These are phyloP conservation scores for Rhynchospora breviuscula DNA, from an alignment of 176 grass and related monocot species.

Conservation along the genomic window DNA sequence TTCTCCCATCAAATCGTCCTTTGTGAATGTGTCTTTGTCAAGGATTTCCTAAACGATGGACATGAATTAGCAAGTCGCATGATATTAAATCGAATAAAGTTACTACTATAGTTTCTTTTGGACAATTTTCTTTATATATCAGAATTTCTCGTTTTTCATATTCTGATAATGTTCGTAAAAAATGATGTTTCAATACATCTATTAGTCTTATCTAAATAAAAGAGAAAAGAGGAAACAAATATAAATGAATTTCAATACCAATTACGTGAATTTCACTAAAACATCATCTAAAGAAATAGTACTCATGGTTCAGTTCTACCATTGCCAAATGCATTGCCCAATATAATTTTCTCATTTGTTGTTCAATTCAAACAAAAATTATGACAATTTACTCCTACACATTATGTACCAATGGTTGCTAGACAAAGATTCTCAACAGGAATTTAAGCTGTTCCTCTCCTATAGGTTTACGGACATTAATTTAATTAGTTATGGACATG, in stretches of 20 bases:
- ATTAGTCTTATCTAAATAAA: background rate
- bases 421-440: too few relatives aligned
- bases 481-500: too few relatives aligned
- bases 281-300: background rate
- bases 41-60: slow-evolving; percentile 45
- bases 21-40: slow-evolving; percentile 81
- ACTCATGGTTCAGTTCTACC: too few relatives aligned
- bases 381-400: too few relatives aligned
- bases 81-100: background rate
- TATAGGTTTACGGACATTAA: too few relatives aligned
- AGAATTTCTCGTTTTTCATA: background rate
- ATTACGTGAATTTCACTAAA: background rate
- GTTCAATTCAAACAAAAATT: too few relatives aligned
- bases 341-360: too few relatives aligned
- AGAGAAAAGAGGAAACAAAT: background rate
- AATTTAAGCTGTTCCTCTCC: too few relatives aligned
- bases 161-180: background rate
- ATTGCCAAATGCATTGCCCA: too few relatives aligned
- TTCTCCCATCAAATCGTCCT: slow-evolving; percentile 64
- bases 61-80: background rate
- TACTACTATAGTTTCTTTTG: background rate
- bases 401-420: too few relatives aligned
- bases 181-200: background rate
- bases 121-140: background rate
- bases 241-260: background rate